Evolutionary conservation across 352 stramenopile genomes (phyloP).

Genomic region (Pythium dissimile): DNA sequence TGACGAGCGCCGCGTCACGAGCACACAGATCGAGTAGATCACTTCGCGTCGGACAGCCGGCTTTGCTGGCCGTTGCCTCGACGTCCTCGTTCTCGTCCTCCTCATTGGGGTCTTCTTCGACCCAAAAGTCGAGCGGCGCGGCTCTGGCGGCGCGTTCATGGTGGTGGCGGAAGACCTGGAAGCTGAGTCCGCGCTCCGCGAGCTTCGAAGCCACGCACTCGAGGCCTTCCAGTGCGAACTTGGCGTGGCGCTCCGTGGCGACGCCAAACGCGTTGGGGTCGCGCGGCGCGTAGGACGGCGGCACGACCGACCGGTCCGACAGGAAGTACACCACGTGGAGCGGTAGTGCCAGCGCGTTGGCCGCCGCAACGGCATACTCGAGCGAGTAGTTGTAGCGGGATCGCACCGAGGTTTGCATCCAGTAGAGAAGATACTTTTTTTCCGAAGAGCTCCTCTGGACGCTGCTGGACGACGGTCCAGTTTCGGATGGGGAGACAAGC

Average conservation of each 20-base stretch:
- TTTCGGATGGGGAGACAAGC: not conserved
- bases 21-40: conserved; percentile 47
- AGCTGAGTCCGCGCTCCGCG: conserved; percentile 38
- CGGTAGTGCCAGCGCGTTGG: conserved; percentile 59
- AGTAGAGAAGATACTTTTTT: conserved; percentile 67
- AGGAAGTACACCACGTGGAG: conserved; percentile 78
- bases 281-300: conserved; percentile 11
- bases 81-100: conserved; percentile 1
- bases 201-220: conserved; percentile 40
- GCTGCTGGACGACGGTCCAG: conserved; percentile 7
- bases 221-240: conserved; percentile 74
- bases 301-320: conserved; percentile 47
- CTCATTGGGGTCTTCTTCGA: conserved; percentile 4
- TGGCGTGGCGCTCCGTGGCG: conserved; percentile 64
- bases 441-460: not conserved
- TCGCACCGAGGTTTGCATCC: conserved; percentile 86
- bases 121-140: conserved; percentile 16
- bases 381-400: conserved; percentile 82
- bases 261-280: conserved; percentile 67
- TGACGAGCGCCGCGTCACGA: conserved; percentile 50
- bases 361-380: conserved; percentile 67
- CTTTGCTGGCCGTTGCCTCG: not conserved
- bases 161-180: conserved; percentile 63
- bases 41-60: conserved; percentile 18
- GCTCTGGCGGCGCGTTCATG: conserved; percentile 10